Percentiles rank a stretch among this genome's conserved stretches.
phyloP scores from a whole-genome alignment of 177 flowering plant species.

The Vitis hybrid region DNA sequence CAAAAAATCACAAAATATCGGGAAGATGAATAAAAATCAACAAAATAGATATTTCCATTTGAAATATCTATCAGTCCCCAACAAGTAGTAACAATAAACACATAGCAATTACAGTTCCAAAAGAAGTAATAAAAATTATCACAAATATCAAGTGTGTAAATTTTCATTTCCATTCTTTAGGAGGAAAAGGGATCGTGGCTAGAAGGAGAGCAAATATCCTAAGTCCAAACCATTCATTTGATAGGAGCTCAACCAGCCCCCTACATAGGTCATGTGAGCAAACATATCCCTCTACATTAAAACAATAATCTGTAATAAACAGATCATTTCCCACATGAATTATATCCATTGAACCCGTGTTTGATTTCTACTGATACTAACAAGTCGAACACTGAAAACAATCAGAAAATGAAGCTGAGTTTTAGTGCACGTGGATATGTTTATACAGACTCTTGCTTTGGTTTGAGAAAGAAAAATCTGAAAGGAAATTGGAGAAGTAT shows the following conservation, averaged over 20 bases:
- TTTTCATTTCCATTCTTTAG: neutral
- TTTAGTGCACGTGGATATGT: neutral
- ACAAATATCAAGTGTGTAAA: neutral
- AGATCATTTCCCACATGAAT: no score
- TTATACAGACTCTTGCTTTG: neutral
- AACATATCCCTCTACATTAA: neutral
- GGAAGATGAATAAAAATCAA: no score
- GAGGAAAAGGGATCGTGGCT: no score
- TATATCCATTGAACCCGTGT: no score
- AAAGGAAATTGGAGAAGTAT: no score
- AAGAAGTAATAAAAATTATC: neutral
- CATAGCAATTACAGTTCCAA: neutral
- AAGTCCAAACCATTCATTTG: neutral
- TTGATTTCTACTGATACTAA: no score
- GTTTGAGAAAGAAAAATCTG: neutral
- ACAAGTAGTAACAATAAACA: neutral
- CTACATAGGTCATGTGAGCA: neutral
- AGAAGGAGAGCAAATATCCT: neutral
- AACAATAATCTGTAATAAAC: neutral
- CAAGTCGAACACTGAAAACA: neutral
- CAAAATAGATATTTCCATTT: no score
- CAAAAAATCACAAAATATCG: no score
- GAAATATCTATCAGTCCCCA: no score
- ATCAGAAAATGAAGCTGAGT: neutral
- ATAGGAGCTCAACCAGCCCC: neutral